Percentiles rank a stretch among this genome's conserved stretches.
Evolutionary conservation across 306 rosid species (phyloP).

Genomic region (Astragalus membranaceus): DNA sequence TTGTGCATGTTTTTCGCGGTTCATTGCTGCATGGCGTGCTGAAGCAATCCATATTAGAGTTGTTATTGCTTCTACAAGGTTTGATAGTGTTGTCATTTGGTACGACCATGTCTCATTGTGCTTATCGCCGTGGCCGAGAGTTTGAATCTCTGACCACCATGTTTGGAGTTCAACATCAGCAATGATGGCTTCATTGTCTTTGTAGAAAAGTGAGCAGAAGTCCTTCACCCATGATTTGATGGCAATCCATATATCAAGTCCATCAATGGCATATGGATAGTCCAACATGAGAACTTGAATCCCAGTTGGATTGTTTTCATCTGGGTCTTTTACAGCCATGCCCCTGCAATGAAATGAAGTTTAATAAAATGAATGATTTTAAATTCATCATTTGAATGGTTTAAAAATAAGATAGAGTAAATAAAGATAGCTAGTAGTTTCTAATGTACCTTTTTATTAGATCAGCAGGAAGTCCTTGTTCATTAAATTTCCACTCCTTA

Average conservation of each 20-base stretch:
- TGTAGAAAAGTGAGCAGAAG: slow-evolving; percentile 56
- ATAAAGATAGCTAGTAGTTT: background rate
- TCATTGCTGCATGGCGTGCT: slow-evolving; percentile 57
- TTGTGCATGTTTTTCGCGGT: slow-evolving; percentile 53
- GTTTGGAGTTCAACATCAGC: slow-evolving; percentile 57
- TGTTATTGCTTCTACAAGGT: slow-evolving; percentile 53
- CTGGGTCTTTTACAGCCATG: slow-evolving; percentile 47
- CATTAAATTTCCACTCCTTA: slow-evolving; percentile 62
- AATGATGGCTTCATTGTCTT: slow-evolving; percentile 34
- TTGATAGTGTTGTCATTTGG: slow-evolving; percentile 34
- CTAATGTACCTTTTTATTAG: slow-evolving; percentile 50
- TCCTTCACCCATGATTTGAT: slow-evolving; percentile 61
- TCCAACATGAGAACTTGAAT: slow-evolving; percentile 51
- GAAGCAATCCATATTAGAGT: slow-evolving; percentile 72
- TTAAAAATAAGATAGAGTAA: too few relatives aligned
- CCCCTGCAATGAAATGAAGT: too few relatives aligned
- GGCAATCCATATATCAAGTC: slow-evolving; percentile 71
- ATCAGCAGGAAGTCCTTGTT: slow-evolving; percentile 75
- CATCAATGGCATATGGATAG: slow-evolving; percentile 75
- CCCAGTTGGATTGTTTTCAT: slow-evolving; percentile 43
- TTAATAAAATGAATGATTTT: too few relatives aligned
- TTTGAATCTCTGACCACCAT: slow-evolving; percentile 67
- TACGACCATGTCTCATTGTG: slow-evolving; percentile 41
- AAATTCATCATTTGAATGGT: too few relatives aligned
- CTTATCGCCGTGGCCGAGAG: slow-evolving; percentile 59